Evolutionary conservation across 805 yeast species (phyloP).

Genomic region (Sungouiozyma intestinalis): DNA sequence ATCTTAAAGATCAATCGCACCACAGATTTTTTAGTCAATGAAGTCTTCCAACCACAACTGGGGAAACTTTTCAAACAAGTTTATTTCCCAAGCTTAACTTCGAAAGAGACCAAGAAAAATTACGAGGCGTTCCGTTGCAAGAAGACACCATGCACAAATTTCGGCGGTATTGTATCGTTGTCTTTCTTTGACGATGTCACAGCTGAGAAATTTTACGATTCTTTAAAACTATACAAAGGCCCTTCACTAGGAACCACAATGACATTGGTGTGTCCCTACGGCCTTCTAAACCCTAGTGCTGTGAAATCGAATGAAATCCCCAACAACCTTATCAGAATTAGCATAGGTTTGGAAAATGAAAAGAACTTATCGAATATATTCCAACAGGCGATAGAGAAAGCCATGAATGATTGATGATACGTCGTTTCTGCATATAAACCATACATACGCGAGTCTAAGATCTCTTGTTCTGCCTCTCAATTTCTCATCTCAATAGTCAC

Average conservation of each 20-base stretch:
- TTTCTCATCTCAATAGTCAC: neutral
- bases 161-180: conserved; percentile 77
- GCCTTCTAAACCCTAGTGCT: conserved; percentile 47
- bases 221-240: conserved; percentile 45
- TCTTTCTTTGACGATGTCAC: conserved; percentile 52
- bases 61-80: conserved; percentile 45
- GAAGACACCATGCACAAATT: conserved; percentile 52
- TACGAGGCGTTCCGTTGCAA: conserved; percentile 60
- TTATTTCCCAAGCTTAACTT: conserved; percentile 54
- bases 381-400: conserved; percentile 39
- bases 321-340: conserved; percentile 61
- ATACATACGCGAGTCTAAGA: neutral
- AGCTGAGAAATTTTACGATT: conserved; percentile 68
- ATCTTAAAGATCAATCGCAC: conserved; percentile 44
- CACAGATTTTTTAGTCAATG: conserved; percentile 40
- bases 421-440: too few relatives aligned
- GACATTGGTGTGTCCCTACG: conserved; percentile 74
- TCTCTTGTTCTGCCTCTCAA: neutral
- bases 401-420: conserved; percentile 4
- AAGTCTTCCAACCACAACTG: conserved; percentile 37
- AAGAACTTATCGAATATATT: conserved; percentile 43
- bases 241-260: conserved; percentile 88
- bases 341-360: conserved; percentile 75
- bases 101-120: conserved; percentile 41
- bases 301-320: neutral